Base-by-base conservation (phyloP, 192 early-diverging fungal species). In the Coemansia biformis region DNA sequence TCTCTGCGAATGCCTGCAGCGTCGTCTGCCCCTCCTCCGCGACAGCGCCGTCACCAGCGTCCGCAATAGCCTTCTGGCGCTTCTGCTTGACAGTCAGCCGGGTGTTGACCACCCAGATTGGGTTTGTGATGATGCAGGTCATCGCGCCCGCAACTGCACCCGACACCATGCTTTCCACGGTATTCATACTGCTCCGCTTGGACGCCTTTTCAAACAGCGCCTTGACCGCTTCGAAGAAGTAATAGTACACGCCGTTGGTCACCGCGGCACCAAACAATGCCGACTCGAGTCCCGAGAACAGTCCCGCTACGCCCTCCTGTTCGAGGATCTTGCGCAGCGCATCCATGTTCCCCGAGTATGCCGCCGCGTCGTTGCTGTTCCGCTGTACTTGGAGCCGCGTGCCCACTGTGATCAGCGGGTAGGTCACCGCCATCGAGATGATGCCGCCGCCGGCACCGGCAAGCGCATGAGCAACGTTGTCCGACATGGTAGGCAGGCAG, bases 21-120 rank as follows among this genome's bases (percentile, higher is more conserved):
- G 83, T 57, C 16, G 79, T 81, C 33, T 77, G 45, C 26, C n/a
- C n/a, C n/a, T 51, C 43, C 48, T 75, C 59, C 12, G 62, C 73
- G 5, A 24, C 10, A 36, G 75, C 68, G 13, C 81, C 83, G 45
- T 78, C 82, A 5, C 76, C 57, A 7, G 29, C 4, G 5, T 5
- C 4, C 5, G 7, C 29, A 1, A 63, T 46, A 17, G 80, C 78
- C 63, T 87, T 82, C 31, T 47, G 46, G 51, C 53, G 65, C 63
- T 74, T 74, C 48, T 74, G 70, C 75, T 89, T 87, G 56, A 90
- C 89, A 4, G 88, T 83, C 59, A 88, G 77, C 36, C 95, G 83
- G 24, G 90, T 96, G 80, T 99, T 99, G 37, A 99, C 82, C 40
- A 95, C 92, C 96, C 96, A 99, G 54, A 99, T 93, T 17, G 96